Evolutionary conservation across 2,329 filamentous ascomycete species (phyloP).

Genomic region (Botrytis elliptica): DNA sequence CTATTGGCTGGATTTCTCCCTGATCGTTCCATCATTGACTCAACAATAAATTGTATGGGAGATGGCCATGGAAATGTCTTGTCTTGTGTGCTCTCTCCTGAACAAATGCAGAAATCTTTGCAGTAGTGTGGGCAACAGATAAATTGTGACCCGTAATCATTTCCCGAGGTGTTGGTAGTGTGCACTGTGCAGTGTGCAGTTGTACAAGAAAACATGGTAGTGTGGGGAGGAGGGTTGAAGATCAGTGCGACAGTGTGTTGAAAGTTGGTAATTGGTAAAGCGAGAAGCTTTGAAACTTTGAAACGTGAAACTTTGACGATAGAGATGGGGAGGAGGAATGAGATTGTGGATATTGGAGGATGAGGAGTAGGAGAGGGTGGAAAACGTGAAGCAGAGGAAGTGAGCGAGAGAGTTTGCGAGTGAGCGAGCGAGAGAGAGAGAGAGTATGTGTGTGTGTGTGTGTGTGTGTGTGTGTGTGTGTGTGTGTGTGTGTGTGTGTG

Average conservation of each 20-base stretch:
- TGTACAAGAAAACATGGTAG: background rate
- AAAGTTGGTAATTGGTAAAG: conserved; percentile 5
- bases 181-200: background rate
- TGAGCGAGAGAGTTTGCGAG: too few species aligned
- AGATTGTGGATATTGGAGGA: background rate
- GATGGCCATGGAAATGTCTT: conserved; percentile 13
- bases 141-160: conserved; percentile 12
- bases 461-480: too few species aligned
- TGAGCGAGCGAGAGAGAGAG: too few species aligned
- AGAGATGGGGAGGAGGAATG: background rate
- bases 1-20: conserved; percentile 11
- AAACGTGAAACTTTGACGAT: background rate
- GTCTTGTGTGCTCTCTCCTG: conserved; percentile 17
- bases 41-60: background rate
- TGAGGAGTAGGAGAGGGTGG: background rate
- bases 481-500: too few species aligned
- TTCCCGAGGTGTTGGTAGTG: conserved; percentile 14
- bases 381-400: background rate
- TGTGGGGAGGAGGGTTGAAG: conserved; percentile 10
- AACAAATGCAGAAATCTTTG: conserved; percentile 13
- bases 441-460: background rate
- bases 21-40: background rate
- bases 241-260: conserved; percentile 10
- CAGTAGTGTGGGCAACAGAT: conserved; percentile 15
- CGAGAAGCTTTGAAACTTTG: background rate